Evolutionary conservation across 345 rosid species (phyloP).

Genomic region (Draba incana): DNA sequence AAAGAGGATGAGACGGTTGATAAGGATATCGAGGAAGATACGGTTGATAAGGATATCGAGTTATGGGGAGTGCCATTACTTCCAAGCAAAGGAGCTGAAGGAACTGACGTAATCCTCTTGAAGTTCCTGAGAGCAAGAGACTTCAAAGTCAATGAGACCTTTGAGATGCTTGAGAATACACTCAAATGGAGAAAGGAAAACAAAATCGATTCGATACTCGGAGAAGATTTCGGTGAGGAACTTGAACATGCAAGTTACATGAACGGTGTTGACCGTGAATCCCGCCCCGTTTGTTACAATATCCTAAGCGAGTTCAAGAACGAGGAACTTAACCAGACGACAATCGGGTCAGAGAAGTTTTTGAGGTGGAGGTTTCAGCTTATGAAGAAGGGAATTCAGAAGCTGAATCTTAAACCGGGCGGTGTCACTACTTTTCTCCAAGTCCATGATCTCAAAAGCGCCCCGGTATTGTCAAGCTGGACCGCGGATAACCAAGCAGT

Average conservation of each 20-base stretch:
- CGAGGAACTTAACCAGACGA: constrained; percentile 60
- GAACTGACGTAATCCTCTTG: constrained; percentile 68
- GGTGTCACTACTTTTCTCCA: constrained; percentile 81
- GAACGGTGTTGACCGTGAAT: constrained; percentile 71
- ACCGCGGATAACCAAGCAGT: constrained; percentile 61
- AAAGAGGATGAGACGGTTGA: too few species aligned
- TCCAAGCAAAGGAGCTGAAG: constrained; percentile 66
- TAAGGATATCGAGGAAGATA: too few species aligned
- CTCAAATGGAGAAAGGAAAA: constrained; percentile 72
- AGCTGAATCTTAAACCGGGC: constrained; percentile 75
- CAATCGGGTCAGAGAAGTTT: constrained; percentile 66
- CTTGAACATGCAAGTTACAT: constrained; percentile 54
- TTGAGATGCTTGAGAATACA: constrained; percentile 83
- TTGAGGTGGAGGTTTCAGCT: constrained; percentile 81
- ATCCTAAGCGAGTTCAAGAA: constrained; percentile 54
- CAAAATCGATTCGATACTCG: constrained; percentile 54
- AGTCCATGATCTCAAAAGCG: constrained; percentile 76
- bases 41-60: constrained; percentile 49
- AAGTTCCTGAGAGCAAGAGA: constrained; percentile 91
- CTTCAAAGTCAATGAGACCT: constrained; percentile 75
- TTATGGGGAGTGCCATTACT: constrained; percentile 83
- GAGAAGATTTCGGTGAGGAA: constrained; percentile 57
- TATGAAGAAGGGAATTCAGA: constrained; percentile 81
- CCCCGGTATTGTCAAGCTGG: constrained; percentile 65
- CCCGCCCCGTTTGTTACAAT: constrained; percentile 82